Conservation (phyloP, 805 yeast genomes). For the Pichia nakasei region DNA sequence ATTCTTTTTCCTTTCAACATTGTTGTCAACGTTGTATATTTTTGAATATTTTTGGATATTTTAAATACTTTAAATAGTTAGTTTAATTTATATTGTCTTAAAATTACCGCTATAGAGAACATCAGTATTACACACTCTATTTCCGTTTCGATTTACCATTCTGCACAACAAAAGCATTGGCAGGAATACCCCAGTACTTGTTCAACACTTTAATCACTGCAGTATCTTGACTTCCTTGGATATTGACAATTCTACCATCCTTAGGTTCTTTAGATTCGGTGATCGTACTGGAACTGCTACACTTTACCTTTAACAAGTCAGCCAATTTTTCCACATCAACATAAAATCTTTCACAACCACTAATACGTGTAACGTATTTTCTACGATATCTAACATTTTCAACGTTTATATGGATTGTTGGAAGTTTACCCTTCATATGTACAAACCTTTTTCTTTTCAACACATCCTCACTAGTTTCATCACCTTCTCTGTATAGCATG, state of each 20-base stretch:
- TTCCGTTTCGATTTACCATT: constrained; percentile 23
- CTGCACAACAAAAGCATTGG: constrained; percentile 36
- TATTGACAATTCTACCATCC: constrained; percentile 57
- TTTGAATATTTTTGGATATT: too few relatives aligned
- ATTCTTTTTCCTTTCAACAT: too few relatives aligned
- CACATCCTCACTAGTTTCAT: constrained; percentile 16
- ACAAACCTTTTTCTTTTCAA: constrained; percentile 16
- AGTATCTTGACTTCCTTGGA: constrained; percentile 85
- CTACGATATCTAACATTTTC: constrained; percentile 77
- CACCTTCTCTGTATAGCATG: constrained; percentile 6
- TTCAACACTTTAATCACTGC: constrained; percentile 49
- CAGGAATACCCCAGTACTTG: constrained; percentile 52
- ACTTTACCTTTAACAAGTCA: constrained; percentile 59
- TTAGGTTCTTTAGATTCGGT: constrained; percentile 45
- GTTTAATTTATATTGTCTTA: too few relatives aligned
- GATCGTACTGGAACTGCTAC: constrained; percentile 84
- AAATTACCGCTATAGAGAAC: too few relatives aligned
- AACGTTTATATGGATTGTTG: constrained; percentile 51
- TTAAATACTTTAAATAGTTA: too few relatives aligned
- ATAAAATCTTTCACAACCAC: constrained; percentile 58
- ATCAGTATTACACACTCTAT: too few relatives aligned
- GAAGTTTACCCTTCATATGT: constrained; percentile 57
- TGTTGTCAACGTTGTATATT: too few relatives aligned
- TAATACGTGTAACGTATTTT: constrained; percentile 65
- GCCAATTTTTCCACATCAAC: constrained; percentile 60